Evolutionary conservation across 2,329 filamentous ascomycete genomes (phyloP).

Genomic region (Xylariales sp.): DNA sequence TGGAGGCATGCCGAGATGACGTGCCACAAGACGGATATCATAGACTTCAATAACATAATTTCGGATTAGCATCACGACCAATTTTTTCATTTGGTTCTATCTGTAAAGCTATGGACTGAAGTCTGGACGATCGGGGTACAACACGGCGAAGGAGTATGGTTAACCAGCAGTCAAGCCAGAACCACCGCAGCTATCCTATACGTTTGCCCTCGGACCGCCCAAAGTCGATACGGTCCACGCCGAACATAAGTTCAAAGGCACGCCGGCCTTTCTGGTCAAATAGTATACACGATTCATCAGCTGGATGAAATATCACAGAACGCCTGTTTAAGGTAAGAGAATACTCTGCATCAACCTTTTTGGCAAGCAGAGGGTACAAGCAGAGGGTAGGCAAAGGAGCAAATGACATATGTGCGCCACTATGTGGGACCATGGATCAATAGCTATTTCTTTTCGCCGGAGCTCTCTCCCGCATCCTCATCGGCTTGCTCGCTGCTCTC

Average conservation of each 20-base stretch:
- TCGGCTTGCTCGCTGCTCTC: conserved; percentile 20
- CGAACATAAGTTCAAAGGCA: conserved; percentile 29
- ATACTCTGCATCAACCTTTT: conserved; percentile 24
- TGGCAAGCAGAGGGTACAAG: conserved; percentile 27
- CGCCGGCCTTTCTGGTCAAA: conserved; percentile 28
- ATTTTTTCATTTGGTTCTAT: conserved; percentile 17
- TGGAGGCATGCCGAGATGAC: not conserved
- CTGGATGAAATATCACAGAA: conserved; percentile 21
- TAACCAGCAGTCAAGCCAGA: conserved; percentile 43
- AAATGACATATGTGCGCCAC: conserved; percentile 5
- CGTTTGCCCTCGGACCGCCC: conserved; percentile 39
- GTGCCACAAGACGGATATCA: not conserved
- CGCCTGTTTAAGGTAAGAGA: conserved; percentile 25
- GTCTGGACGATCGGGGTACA: conserved; percentile 41
- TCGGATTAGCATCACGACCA: not conserved
- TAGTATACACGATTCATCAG: conserved; percentile 28
- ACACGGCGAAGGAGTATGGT: conserved; percentile 42
- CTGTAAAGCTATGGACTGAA: conserved; percentile 37
- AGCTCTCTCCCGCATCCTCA: conserved; percentile 22
- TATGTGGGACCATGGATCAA: conserved; percentile 4
- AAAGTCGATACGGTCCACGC: conserved; percentile 31
- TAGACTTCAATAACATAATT: not conserved
- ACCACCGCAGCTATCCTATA: conserved; percentile 45
- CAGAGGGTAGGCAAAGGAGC: conserved; percentile 24
- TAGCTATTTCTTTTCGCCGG: conserved; percentile 27